These are phyloP conservation scores for Furcasterigmium furcatum DNA, from an alignment of 2,329 filamentous ascomycete genomes.

Conservation along the genomic window DNA sequence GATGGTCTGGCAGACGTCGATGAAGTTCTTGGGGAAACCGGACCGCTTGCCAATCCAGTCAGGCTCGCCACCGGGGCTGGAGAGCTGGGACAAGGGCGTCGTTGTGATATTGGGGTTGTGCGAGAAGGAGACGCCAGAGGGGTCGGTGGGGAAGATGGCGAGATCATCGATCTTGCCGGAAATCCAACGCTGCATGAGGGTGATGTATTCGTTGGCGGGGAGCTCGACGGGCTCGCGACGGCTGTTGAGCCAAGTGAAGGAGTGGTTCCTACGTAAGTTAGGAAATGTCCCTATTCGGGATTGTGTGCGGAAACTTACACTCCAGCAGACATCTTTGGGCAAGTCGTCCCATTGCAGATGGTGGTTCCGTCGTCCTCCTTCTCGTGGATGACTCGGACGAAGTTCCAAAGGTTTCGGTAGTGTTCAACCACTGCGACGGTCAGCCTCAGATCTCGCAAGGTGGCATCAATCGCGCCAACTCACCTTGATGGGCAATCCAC, in stretches of 20 bases:
- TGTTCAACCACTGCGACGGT: constrained; percentile 88
- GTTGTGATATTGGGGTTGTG: constrained; percentile 57
- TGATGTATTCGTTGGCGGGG: constrained; percentile 89
- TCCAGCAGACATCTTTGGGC: constrained; percentile 92
- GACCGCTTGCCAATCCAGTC: constrained; percentile 89
- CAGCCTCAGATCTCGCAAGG: no score
- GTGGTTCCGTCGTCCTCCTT: constrained; percentile 73
- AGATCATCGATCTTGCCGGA: constrained; percentile 91
- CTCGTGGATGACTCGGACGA: constrained; percentile 85
- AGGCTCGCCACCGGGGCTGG: constrained; percentile 55
- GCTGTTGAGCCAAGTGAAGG: constrained; percentile 93
- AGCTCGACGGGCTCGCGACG: constrained; percentile 87
- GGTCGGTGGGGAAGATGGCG: constrained; percentile 85
- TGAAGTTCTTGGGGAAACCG: constrained; percentile 87
- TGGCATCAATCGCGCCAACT: no score
- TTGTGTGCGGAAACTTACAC: constrained; percentile 58
- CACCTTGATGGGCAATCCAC: constrained; percentile 95
- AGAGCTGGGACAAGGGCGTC: constrained; percentile 60
- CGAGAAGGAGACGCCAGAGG: constrained; percentile 64
- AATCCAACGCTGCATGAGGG: constrained; percentile 95
- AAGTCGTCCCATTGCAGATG: constrained; percentile 80
- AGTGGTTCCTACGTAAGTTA: constrained; percentile 65
- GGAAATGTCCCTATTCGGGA: background rate
- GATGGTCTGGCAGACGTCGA: constrained; percentile 87
- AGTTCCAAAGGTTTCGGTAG: constrained; percentile 83